A percentile compares a stretch with the other conserved stretches of the same genome.
These are phyloP conservation scores for Globisporangium solare DNA, from an alignment of 352 stramenopile genomes.

Conservation along the genomic window DNA sequence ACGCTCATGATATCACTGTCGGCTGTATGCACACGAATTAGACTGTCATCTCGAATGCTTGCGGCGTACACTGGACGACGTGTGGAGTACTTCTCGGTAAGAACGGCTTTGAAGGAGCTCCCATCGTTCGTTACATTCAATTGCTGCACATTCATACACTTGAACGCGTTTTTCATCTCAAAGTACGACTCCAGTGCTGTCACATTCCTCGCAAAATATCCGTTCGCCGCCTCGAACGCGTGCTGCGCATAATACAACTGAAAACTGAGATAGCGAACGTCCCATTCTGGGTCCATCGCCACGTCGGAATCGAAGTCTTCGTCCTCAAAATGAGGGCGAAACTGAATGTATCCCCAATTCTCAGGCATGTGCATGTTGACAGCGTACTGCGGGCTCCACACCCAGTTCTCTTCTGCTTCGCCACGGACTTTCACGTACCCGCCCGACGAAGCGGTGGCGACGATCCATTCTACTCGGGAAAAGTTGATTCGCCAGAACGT, in stretches of 20 bases:
- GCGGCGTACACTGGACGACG: neutral
- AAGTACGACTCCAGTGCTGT: slow-evolving; percentile 34
- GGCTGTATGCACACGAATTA: slow-evolving; percentile 5
- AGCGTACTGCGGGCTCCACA: slow-evolving; percentile 81
- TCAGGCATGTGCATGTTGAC: slow-evolving; percentile 89
- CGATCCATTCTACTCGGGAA: slow-evolving; percentile 76
- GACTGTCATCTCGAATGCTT: slow-evolving; percentile 10
- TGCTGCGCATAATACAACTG: slow-evolving; percentile 70
- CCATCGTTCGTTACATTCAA: slow-evolving; percentile 11
- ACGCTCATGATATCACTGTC: neutral
- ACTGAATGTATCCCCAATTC: slow-evolving; percentile 88
- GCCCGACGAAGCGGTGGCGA: slow-evolving; percentile 22
- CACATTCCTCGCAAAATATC: slow-evolving; percentile 26
- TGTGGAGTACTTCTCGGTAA: neutral
- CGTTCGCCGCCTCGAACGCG: slow-evolving; percentile 22
- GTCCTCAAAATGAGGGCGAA: slow-evolving; percentile 23
- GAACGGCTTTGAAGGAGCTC: neutral
- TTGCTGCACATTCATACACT: slow-evolving; percentile 20
- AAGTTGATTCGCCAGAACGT: slow-evolving; percentile 87
- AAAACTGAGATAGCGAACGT: slow-evolving; percentile 46
- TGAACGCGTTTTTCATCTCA: slow-evolving; percentile 13
- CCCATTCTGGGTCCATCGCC: slow-evolving; percentile 39
- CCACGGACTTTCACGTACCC: slow-evolving; percentile 49
- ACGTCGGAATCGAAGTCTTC: slow-evolving; percentile 12
- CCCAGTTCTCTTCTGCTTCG: slow-evolving; percentile 77